Base-by-base conservation (phyloP, 1,284 basidiomycete species). In the Ceratobasidium sp. region DNA sequence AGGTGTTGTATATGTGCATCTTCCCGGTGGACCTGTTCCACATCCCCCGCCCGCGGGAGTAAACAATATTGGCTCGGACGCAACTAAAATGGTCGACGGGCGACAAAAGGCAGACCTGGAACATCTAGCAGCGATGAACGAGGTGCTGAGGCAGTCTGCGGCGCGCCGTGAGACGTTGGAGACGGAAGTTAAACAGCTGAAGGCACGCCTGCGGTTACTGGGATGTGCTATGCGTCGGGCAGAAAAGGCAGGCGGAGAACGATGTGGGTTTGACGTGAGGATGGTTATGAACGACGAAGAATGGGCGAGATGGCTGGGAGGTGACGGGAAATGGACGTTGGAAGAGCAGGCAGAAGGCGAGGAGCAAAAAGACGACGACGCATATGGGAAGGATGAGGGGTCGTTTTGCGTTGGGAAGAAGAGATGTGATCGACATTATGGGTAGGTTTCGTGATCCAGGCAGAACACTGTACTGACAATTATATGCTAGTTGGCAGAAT, bases 211-310 rank as follows among this genome's bases (percentile, higher is more conserved):
- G 40, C 44, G 74, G 26, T 82, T 95, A 38, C 84, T 93, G 20
- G 88, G 90, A 71, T 86, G 93, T 46, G 93, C 93, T 9, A 71
- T 74, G 48, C 64, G 70, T 20, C 68, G 80, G 61, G 87, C 85
- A 9, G 89, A 89, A 59, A 87, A 92, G 33, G 89, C 91, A 12
- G 90, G 83, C 90, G 26, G 78, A 3, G 79, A 88, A 88, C 12
- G 89, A 90, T 96, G 94, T 84, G 94, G 94, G 1, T 95, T 94
- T 91, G 94, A 96, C 83, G 90, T 91, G 81, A 87, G 94, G 40
- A 86, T 96, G n/a, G 93, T 92, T 79, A 91, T 92, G 83, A 91
- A 91, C 38, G 92, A 94, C 75, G 90, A 91, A 73, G 92, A 94
- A 82, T 93, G 90, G 86, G 87, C 85, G 33, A 91, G 91, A 74